Evolutionary conservation across 441 rosid genomes (phyloP).

Genomic region (Biscutella laevigata): DNA sequence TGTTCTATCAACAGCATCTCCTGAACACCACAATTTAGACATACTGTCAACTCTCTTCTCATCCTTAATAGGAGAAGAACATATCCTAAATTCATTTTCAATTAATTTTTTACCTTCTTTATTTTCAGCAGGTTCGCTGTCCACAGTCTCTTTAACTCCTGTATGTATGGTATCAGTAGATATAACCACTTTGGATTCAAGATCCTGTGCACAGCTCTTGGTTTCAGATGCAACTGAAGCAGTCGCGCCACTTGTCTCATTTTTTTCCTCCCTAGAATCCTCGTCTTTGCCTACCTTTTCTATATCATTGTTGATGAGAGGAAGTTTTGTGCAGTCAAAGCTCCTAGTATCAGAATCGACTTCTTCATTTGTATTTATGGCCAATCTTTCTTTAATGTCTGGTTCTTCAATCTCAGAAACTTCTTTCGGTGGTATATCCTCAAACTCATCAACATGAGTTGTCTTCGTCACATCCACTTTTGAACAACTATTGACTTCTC

Average conservation of each 20-base stretch:
- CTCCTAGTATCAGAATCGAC: too few species aligned
- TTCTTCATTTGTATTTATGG: conserved; percentile 11
- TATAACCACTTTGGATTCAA: conserved; percentile 25
- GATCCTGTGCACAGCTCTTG: conserved; percentile 22
- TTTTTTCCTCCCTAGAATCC: too few species aligned
- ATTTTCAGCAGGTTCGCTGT: conserved; percentile 22
- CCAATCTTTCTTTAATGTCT: conserved; percentile 14
- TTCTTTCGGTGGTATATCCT: conserved; percentile 12
- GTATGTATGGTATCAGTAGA: conserved; percentile 22
- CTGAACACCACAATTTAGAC: conserved; percentile 17
- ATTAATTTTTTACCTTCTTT: conserved; percentile 21
- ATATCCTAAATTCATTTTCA: conserved; percentile 12
- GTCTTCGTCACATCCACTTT: conserved; percentile 11
- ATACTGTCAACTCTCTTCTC: conserved; percentile 12
- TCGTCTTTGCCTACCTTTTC: too few species aligned
- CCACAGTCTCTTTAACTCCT: conserved; percentile 17
- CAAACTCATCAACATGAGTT: conserved; percentile 3
- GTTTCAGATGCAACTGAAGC: conserved; percentile 21
- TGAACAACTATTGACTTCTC: conserved; percentile 14
- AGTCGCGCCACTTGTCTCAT: too few species aligned
- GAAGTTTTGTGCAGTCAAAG: too few species aligned
- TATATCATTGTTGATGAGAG: too few species aligned
- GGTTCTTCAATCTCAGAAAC: conserved; percentile 7
- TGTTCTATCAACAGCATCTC: conserved; percentile 17
- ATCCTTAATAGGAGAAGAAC: conserved; percentile 3